Evolutionary conservation across 2,329 filamentous ascomycete species (phyloP), one percentile per base, ranked within the genome.

Genomic region (Arthrobotrys entomopaga): DNA sequence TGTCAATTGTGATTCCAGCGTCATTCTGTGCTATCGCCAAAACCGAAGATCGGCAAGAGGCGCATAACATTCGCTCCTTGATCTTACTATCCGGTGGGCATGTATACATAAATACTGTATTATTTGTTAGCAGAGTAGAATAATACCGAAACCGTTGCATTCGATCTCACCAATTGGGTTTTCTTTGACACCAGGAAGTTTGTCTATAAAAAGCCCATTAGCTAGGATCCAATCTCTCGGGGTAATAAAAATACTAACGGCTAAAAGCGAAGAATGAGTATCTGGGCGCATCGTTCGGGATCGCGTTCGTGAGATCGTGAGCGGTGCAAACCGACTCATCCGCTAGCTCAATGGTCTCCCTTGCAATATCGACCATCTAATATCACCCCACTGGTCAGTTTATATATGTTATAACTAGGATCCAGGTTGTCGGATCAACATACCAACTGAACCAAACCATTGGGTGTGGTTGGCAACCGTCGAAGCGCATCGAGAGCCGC

Each of bases 51-150:
- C 84, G 81, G 72, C 81, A 84, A 26, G 84, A 84, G 22, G 91
- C 91, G 80, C 95, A 95, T 79, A 95, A 82, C 92, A 96, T 96
- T 76, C 91, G 86, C 82, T 91, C 90, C 83, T 92, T 93, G 83
- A 95, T 91, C 82, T 89, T 91, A 60, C 85, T 87, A 26, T 84
- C 86, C 0, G 86, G 83, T 0, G 92, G 92, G 81, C 91, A 93
- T 4, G 91, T 94, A 82, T 93, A 94, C 80, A 95, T 88, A 83
- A 95, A 95, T 4, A 94, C 84, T 54, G 43, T 65, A 38, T 4
- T 19, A 5, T n/a, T 42, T 29, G 57, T 61, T 50, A 63, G 56
- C 42, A 52, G n/a, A 22, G 11, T n/a, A 26, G 16, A n/a, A 10
- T 19, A 4, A 48, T 2, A 56, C 11, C 7, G 19, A 4, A 13